Evolutionary conservation across 331 rosid genomes (phyloP), one percentile per base, ranked within the genome.

Genomic region (Spiraea crenata): DNA sequence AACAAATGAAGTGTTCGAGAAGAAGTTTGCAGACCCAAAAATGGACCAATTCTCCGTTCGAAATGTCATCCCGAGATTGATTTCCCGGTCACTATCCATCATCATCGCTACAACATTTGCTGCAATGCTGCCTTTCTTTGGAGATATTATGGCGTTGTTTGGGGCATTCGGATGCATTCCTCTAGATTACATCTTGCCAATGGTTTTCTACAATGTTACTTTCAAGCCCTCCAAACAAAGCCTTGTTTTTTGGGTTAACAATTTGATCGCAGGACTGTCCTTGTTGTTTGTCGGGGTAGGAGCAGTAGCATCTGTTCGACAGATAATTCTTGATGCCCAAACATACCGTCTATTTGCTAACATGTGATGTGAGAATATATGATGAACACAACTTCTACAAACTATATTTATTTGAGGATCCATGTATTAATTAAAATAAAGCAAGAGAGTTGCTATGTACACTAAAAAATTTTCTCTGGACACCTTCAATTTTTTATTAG

Each of bases 141-240:
- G 88, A 17, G 98, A 92, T 74, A 67, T 92, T 66, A 82, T 72
- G 85, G 89, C 96, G 15, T 31, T 92, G 67, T 82, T 92, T 57
- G 98, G 96, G n/a, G 91, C 98, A 62, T 85, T 92, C 74, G 96
- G 90, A 6, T 85, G 47, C 82, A 83, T 90, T 65, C 98, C 98
- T 70, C 80, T 92, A 4, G 93, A 92, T 74, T 88, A 88, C 75
- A 88, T 92, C 40, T 82, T 92, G 76, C 98, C 98, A 7, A 92
- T 86, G 96, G 17, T 89, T 41, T 81, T 92, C 67, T 92, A 79
- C 82, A 90, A 90, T 11, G 64, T 80, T 40, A 83, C 87, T 76
- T 90, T 92, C 84, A 92, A 86, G 82, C 95, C 98, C 65, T 86
- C 96, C 17, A 92, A 82, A 63, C 5, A 74, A 12, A 57, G 82